Evolutionary conservation across 169 alveolate species (phyloP).

Genomic region (Plasmodium inui): DNA sequence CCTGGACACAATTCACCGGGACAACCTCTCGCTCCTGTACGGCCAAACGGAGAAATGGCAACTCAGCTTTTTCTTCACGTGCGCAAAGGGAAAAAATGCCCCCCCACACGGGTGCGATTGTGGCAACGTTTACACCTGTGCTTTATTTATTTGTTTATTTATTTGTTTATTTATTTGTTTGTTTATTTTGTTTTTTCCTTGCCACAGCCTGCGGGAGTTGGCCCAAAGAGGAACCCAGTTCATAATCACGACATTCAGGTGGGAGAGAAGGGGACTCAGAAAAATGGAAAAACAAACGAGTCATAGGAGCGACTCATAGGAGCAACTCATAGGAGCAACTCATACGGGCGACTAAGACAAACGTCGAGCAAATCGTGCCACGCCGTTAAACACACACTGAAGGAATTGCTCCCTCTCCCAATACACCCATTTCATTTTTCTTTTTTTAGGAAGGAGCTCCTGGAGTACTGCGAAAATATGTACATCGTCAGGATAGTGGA

Average conservation of each 20-base stretch:
- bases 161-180: neutral
- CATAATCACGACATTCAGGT: constrained; percentile 74
- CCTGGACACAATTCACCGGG: constrained; percentile 67
- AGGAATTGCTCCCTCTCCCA: neutral
- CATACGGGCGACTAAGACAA: neutral
- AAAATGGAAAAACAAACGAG: neutral
- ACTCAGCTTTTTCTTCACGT: neutral
- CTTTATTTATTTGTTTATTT: neutral
- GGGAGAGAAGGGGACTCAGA: neutral
- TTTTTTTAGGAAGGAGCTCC: constrained; percentile 31
- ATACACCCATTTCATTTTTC: neutral
- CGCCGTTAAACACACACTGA: neutral
- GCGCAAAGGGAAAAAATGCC: neutral
- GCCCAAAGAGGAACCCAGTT: constrained; percentile 71
- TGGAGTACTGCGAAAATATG: constrained; percentile 72
- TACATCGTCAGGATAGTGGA: constrained; percentile 62
- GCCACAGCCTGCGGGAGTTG: constrained; percentile 49
- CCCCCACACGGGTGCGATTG: neutral
- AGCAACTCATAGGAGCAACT: neutral
- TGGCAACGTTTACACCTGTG: neutral
- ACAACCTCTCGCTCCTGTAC: constrained; percentile 63
- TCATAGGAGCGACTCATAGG: neutral
- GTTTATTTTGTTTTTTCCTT: no score
- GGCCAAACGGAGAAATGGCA: neutral
- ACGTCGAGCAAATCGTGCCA: neutral